Percentiles rank a stretch among this genome's conserved stretches.
Conservation (phyloP, 176 grass and related monocot genomes). For the Rhynchospora breviuscula region DNA sequence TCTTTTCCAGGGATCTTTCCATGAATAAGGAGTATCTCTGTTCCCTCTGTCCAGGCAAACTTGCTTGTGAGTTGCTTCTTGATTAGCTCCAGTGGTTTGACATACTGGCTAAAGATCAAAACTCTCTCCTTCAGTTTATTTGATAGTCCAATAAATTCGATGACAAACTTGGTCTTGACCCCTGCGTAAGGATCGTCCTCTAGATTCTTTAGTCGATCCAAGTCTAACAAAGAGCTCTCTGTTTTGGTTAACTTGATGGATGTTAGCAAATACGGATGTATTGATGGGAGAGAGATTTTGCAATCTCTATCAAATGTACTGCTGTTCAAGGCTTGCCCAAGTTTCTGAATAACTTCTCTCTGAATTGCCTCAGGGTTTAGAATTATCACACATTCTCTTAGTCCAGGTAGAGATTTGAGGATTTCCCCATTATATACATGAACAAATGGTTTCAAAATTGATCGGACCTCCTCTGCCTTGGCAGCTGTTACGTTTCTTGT, state of each 20-base stretch:
- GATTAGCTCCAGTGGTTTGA: slow-evolving; percentile 53
- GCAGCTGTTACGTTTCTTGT: slow-evolving; percentile 43
- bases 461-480: slow-evolving; percentile 38
- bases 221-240: slow-evolving; percentile 35
- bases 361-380: slow-evolving; percentile 55
- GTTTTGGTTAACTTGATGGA: slow-evolving; percentile 24
- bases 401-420: slow-evolving; percentile 60
- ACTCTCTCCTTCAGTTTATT: slow-evolving; percentile 53
- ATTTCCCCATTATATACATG: slow-evolving; percentile 66
- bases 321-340: slow-evolving; percentile 33
- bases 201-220: slow-evolving; percentile 36
- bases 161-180: slow-evolving; percentile 71
- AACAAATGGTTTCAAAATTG: slow-evolving; percentile 48
- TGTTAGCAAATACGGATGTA: slow-evolving; percentile 48
- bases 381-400: slow-evolving; percentile 61
- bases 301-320: slow-evolving; percentile 41
- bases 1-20: slow-evolving; percentile 30
- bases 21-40: slow-evolving; percentile 56
- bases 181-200: slow-evolving; percentile 37
- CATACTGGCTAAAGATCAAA: slow-evolving; percentile 77
- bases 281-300: slow-evolving; percentile 51
- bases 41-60: slow-evolving; percentile 56
- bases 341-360: slow-evolving; percentile 36
- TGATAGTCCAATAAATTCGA: slow-evolving; percentile 46
- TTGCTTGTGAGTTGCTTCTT: slow-evolving; percentile 43